phyloP scores from a whole-genome alignment of 2,329 filamentous ascomycete genomes.

The Curvularia sp. region DNA sequence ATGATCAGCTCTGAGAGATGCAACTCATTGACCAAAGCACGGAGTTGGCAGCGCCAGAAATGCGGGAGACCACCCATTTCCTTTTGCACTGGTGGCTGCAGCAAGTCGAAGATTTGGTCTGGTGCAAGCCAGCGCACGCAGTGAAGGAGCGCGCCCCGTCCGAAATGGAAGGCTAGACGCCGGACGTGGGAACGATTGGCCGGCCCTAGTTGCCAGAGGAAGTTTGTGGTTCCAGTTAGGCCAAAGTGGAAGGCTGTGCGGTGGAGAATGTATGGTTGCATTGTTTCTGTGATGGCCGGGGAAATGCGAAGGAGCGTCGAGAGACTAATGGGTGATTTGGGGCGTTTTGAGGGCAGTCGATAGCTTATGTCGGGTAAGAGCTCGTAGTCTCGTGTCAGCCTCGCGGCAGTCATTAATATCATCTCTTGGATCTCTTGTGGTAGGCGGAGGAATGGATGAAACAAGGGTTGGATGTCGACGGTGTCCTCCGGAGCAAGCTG shows the following conservation, averaged over 20 bases:
- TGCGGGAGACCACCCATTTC: constrained; percentile 30
- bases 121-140: constrained; percentile 44
- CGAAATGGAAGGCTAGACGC: constrained; percentile 34
- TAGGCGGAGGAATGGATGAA: constrained; percentile 35
- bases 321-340: constrained; percentile 23
- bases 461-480: constrained; percentile 39
- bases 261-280: constrained; percentile 35
- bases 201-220: constrained; percentile 29
- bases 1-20: constrained; percentile 34
- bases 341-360: not conserved
- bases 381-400: constrained; percentile 22
- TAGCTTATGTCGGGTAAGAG: constrained; percentile 17
- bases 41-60: constrained; percentile 45
- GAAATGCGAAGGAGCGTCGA: constrained; percentile 32
- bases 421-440: constrained; percentile 43
- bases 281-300: constrained; percentile 24
- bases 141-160: constrained; percentile 32
- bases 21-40: constrained; percentile 36
- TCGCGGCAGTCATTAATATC: constrained; percentile 34
- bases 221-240: constrained; percentile 16
- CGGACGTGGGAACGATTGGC: constrained; percentile 30
- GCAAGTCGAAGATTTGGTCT: constrained; percentile 36
- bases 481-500: constrained; percentile 21
- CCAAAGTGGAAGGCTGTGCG: constrained; percentile 36
- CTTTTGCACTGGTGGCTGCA: constrained; percentile 35